Conservation (phyloP, 1,284 basidiomycete species). For the Exobasidium cylindrosporum region DNA sequence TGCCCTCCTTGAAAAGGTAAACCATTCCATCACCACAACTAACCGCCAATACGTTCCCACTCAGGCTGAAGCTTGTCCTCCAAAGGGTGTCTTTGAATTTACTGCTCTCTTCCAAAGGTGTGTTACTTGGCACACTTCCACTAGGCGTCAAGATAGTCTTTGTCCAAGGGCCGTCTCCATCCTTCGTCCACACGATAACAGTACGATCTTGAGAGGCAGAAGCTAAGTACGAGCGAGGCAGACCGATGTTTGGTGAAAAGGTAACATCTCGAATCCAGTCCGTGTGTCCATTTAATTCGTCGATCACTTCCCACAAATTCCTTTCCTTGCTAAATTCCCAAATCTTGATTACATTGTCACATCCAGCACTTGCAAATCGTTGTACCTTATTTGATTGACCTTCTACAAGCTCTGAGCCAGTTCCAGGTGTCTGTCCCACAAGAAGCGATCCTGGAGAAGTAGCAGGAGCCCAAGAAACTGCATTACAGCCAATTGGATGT, state of each 20-base stretch:
- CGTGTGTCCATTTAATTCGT: constrained; percentile 62
- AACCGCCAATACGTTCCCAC: constrained; percentile 92
- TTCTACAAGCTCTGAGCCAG: constrained; percentile 18
- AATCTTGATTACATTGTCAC: constrained; percentile 91
- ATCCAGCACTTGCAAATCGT: constrained; percentile 84
- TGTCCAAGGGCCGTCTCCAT: constrained; percentile 75
- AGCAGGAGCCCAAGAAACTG: constrained; percentile 97
- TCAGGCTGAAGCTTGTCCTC: constrained; percentile 94
- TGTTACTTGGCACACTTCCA: not conserved
- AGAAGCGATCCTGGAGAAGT: constrained; percentile 71
- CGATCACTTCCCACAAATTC: constrained; percentile 46
- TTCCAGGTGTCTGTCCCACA: constrained; percentile 27
- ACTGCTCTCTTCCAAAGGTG: constrained; percentile 9
- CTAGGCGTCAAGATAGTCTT: constrained; percentile 69
- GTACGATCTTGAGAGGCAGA: constrained; percentile 85
- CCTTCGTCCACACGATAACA: constrained; percentile 91
- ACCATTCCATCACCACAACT: constrained; percentile 98
- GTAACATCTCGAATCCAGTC: constrained; percentile 99
- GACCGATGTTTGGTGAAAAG: constrained; percentile 93
- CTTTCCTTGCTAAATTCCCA: constrained; percentile 69
- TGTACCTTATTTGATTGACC: constrained; percentile 60
- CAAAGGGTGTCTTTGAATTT: constrained; percentile 65
- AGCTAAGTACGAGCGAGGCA: constrained; percentile 90
- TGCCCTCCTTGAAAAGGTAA: constrained; percentile 94
- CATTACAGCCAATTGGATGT: constrained; percentile 93